A percentile compares a stretch with the other conserved stretches of the same genome.
These are phyloP conservation scores for Biscogniauxia sp. DNA, from an alignment of 2,329 filamentous ascomycete genomes.

Conservation along the genomic window DNA sequence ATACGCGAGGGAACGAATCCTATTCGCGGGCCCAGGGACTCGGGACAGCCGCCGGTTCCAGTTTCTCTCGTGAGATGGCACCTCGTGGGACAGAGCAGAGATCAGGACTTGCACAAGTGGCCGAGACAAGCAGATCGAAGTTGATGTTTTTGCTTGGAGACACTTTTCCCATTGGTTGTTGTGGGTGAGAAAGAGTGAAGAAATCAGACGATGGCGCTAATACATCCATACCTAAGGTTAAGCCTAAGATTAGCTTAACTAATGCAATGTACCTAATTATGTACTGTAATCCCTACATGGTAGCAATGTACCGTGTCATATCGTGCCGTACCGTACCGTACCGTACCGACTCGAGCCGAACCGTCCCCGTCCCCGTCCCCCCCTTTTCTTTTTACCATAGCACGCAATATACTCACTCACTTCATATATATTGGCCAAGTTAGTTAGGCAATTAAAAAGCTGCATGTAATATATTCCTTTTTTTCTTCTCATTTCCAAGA, in stretches of 20 bases:
- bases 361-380: not conserved
- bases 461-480: not conserved
- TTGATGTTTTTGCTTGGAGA: not conserved
- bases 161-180: not conserved
- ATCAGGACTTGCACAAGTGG: not conserved
- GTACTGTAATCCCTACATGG: too few relatives aligned
- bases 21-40: not conserved
- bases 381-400: not conserved
- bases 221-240: too few relatives aligned
- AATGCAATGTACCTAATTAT: too few relatives aligned
- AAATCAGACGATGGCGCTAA: not conserved
- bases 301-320: too few relatives aligned
- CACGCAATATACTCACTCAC: too few relatives aligned
- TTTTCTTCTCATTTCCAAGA: not conserved
- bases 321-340: too few relatives aligned
- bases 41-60: not conserved
- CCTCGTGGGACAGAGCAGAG: not conserved
- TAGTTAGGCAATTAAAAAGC: too few relatives aligned
- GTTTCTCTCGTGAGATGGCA: not conserved
- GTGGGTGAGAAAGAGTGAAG: not conserved
- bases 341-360: too few relatives aligned
- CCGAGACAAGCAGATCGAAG: not conserved
- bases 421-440: too few relatives aligned
- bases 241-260: too few relatives aligned
- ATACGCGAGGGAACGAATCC: not conserved